Base-by-base conservation (phyloP, 805 yeast genomes). In the Starmerella vitae region DNA sequence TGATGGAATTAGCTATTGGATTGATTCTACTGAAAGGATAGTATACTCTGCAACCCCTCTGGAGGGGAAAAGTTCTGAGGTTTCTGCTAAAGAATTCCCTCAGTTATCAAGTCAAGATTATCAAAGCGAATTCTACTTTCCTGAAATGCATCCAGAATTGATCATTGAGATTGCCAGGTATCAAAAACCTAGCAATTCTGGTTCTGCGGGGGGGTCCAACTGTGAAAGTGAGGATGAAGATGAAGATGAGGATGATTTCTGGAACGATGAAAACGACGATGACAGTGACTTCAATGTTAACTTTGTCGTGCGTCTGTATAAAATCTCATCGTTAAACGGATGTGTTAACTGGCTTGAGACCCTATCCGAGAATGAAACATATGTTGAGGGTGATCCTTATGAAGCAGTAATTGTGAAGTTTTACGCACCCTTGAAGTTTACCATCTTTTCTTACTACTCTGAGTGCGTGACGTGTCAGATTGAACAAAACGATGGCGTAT, bases 401-500 rank as follows among this genome's bases (percentile, higher is more conserved):
- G 46, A 43, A 18, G 46, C 36, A 13, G n/a, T 39, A 4, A 18
- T 36, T 17, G 38, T 43, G 8, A 43, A 39, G 22, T 34, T 39
- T 14, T 22, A 18, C 17, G 9, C 14, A 6, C 32, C 37, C 1
- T 4, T 10, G 3, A 20, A 19, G 28, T 43, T 28, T 18, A 12
- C 26, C 13, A 15, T 19, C 13, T 39, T 43, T 25, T 20, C 40
- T 2, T 35, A 39, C 15, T 36, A 38, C 3, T 10, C 37, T 6
- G 20, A 30, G 4, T 34, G 40, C 9, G 25, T 33, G 1, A 13
- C 15, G 4, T 39, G 38, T 5, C 5, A 6, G 4, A 20, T 36
- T 24, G 21, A 13, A 3, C 2, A 3, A 10, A 9, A 18, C 3
- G 8, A 12, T 3, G n/a, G 14, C 14, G 10, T 17, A 8, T 13